Evolutionary conservation across 257 asterid species (phyloP), one percentile per base, ranked within the genome.

Genomic region (Salvia hispanica): DNA sequence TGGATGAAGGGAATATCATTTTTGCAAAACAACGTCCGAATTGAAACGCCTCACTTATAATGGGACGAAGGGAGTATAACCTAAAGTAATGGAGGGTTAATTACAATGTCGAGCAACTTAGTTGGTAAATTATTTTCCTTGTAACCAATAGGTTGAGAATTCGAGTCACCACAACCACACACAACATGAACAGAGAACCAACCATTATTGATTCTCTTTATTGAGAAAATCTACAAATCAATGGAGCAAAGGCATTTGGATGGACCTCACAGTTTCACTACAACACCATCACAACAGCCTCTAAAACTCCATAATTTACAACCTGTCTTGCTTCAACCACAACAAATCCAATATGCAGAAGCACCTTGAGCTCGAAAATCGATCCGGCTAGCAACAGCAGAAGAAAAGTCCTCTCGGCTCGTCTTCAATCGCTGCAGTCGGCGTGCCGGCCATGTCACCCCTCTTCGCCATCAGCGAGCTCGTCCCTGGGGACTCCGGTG

Each of bases 401-500:
- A 74, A 80, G 89, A 88, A 88, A 52, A 82, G 76, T 6, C 96
- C 78, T 70, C 88, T 65, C 1, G 81, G 67, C 72, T 82, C 71
- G 40, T 65, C 75, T 62, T 88, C 96, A 72, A 67, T 57, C 15
- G 15, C 67, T 40, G 79, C 74, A 18, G 73, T 77, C 0, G 83
- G 86, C 1, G 89, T 83, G 44, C 73, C 84, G 4, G 69, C 79
- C 0, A 79, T 61, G 76, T 82, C 90, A 5, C 72, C 86, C 43
- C 86, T 79, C 79, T 77, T 81, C 51, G 90, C 72, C 96, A 94
- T 90, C 82, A 94, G 75, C 1, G 99, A 80, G 66, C 97, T 85
- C 11, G 96, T 90, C 44, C 99, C 97, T 0, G 97, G 97, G 70
- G 97, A 93, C 73, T 91, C 97, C 0, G 96, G 99, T 53, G 97